Percentiles rank a stretch among this genome's conserved stretches.
Conservation (phyloP, 176 grass and related monocot genomes). For the Alloteropsis semialata region DNA sequence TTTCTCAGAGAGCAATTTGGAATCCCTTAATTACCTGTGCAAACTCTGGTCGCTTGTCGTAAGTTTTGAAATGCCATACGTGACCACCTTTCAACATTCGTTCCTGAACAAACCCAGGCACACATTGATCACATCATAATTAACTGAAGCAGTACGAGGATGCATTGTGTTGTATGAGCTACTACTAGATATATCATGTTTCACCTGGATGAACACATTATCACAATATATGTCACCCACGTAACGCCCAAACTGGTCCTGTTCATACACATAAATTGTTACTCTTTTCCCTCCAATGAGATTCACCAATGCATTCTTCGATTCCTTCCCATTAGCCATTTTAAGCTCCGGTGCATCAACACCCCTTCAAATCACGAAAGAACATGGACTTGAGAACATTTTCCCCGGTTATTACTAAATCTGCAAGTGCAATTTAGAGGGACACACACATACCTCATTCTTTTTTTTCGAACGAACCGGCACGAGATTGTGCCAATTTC, state of each 20-base stretch:
- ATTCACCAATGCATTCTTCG: slow-evolving; percentile 44
- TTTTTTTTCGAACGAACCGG: no score
- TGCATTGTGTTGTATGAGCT: background rate
- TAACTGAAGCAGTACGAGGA: slow-evolving; percentile 6
- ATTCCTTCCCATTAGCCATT: slow-evolving; percentile 54
- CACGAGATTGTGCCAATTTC: no score
- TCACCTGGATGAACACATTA: slow-evolving; percentile 61
- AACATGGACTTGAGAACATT: background rate
- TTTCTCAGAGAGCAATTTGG: no score
- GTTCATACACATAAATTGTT: slow-evolving; percentile 48
- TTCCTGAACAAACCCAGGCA: slow-evolving; percentile 22
- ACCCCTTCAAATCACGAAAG: slow-evolving; percentile 39
- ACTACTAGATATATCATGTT: background rate
- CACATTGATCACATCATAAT: background rate
- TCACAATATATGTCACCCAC: slow-evolving; percentile 61
- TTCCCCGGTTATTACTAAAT: background rate
- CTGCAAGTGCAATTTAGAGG: background rate
- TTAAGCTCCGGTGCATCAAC: slow-evolving; percentile 66
- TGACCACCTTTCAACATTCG: slow-evolving; percentile 41
- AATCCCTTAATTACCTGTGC: slow-evolving; percentile 36
- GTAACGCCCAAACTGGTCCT: slow-evolving; percentile 49
- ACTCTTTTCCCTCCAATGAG: slow-evolving; percentile 51
- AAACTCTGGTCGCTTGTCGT: slow-evolving; percentile 46
- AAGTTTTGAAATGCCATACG: slow-evolving; percentile 31
- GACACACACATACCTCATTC: slow-evolving; percentile 43